Base-by-base conservation (phyloP, 2,329 filamentous ascomycete species). In the Fusarium euwallaceae region DNA sequence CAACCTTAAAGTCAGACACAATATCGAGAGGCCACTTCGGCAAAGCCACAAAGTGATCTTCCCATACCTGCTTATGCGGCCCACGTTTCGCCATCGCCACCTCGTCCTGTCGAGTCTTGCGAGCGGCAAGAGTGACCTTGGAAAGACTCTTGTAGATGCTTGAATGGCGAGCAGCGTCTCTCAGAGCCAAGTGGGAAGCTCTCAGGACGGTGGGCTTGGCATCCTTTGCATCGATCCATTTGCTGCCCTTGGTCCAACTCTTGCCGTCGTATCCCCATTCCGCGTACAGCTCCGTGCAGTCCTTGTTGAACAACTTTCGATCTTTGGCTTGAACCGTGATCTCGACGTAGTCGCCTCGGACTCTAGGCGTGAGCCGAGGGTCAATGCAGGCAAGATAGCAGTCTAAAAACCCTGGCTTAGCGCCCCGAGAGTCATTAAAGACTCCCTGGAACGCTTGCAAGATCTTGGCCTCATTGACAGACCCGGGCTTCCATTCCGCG, bases 141-240 rank as follows among this genome's bases (percentile, higher is more conserved):
- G 0, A 22, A 10, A 61, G 59, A 1, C 0, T 43, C 39, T n/a
- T 16, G 20, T 11, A 61, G 1, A 20, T 45, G 0, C 0, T 9
- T 2, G 59, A 2, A 24, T 45, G 39, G 0, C 20, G 12, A 6
- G 27, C 12, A 4, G n/a, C 24, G 0, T 45, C n/a, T 9, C 41
- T 0, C 12, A 43, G n/a, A 17, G 24, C 39, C 0, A 1, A 0
- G 9, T 34, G n/a, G 0, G 37, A 22, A 0, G 58, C 58, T 3
- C 58, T 27, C 1, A 61, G 2, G 1, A 34, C 0, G 0, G 2
- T 3, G 1, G 58, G 10, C 14, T 22, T 61, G 0, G 36, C 0
- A 0, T 43, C 22, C 27, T 43, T 24, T 0, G 9, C 22, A 11
- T 61, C 22, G 2, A 61, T 0, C 58, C 58, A 61, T 2, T 43